Evolutionary conservation across 2,329 filamentous ascomycete species (phyloP).

Genomic region (Alternaria sp.): DNA sequence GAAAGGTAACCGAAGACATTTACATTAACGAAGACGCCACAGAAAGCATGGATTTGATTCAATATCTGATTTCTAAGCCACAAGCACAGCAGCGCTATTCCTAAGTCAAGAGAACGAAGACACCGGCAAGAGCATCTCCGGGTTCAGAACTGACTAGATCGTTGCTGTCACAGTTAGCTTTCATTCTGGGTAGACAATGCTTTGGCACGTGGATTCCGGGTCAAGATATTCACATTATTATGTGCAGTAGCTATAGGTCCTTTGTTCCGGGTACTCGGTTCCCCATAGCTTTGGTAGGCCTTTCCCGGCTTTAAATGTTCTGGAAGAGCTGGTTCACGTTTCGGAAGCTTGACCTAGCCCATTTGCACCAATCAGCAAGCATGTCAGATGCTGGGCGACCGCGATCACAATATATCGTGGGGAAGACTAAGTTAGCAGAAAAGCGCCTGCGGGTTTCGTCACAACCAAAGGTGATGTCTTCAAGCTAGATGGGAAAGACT

Average conservation of each 20-base stretch:
- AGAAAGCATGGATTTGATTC: neutral
- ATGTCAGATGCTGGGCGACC: slow-evolving; percentile 3
- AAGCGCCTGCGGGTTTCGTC: slow-evolving; percentile 55
- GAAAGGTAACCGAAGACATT: neutral
- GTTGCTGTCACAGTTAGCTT: neutral
- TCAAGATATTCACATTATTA: neutral
- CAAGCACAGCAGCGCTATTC: neutral
- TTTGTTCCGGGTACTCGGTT: slow-evolving; percentile 15
- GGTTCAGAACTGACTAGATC: neutral
- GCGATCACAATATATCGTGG: slow-evolving; percentile 21
- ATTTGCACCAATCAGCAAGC: slow-evolving; percentile 21
- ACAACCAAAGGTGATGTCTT: slow-evolving; percentile 62
- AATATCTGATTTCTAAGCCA: neutral
- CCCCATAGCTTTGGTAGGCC: neutral
- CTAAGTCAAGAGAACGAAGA: neutral
- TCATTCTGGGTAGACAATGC: neutral
- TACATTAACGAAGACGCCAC: neutral
- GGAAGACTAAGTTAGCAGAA: neutral
- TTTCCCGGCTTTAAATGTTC: slow-evolving; percentile 7
- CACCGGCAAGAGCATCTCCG: neutral
- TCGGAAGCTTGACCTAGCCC: slow-evolving; percentile 9
- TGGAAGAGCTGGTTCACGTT: slow-evolving; percentile 15
- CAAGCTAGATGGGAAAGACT: slow-evolving; percentile 63
- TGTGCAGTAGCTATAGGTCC: slow-evolving; percentile 14
- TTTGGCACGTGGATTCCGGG: neutral